Conservation (phyloP, 1,284 basidiomycete species). For the Wolfiporia cocos region DNA sequence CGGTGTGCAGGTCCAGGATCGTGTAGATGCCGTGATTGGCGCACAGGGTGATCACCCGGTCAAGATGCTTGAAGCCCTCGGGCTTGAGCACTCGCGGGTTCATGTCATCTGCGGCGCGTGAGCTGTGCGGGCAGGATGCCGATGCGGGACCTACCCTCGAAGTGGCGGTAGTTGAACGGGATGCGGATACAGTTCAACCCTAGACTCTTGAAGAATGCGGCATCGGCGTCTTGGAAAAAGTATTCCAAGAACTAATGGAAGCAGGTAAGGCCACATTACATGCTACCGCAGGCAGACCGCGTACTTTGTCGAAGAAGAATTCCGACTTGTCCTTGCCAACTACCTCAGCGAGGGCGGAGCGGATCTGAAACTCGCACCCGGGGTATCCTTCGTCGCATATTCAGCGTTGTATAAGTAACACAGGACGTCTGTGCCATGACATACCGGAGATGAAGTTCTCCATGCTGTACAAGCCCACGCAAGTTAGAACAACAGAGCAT, state of each 20-base stretch:
- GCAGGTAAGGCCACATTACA: neutral
- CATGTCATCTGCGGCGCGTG: slow-evolving; percentile 42
- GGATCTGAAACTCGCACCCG: slow-evolving; percentile 60
- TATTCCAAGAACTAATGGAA: slow-evolving; percentile 56
- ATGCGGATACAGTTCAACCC: slow-evolving; percentile 70
- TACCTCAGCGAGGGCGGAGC: slow-evolving; percentile 57
- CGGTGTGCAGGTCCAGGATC: slow-evolving; percentile 57
- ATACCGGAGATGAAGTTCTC: slow-evolving; percentile 57
- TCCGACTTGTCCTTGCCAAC: slow-evolving; percentile 64
- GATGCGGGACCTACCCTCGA: slow-evolving; percentile 39
- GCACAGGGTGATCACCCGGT: slow-evolving; percentile 54
- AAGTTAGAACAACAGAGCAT: no score
- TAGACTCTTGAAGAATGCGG: slow-evolving; percentile 60
- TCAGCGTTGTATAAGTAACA: no score
- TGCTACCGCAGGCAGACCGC: no score
- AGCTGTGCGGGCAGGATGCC: neutral
- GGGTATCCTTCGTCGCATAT: slow-evolving; percentile 38
- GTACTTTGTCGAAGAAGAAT: slow-evolving; percentile 74
- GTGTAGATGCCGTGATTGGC: slow-evolving; percentile 53
- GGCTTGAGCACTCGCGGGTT: slow-evolving; percentile 57
- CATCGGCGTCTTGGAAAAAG: slow-evolving; percentile 70
- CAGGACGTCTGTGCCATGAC: neutral
- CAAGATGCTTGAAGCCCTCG: slow-evolving; percentile 58
- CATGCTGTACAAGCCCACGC: slow-evolving; percentile 33
- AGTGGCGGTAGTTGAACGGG: slow-evolving; percentile 62